Evolutionary conservation across 176 grass and related monocot species (phyloP).

Genomic region (Cymbopogon citratus): DNA sequence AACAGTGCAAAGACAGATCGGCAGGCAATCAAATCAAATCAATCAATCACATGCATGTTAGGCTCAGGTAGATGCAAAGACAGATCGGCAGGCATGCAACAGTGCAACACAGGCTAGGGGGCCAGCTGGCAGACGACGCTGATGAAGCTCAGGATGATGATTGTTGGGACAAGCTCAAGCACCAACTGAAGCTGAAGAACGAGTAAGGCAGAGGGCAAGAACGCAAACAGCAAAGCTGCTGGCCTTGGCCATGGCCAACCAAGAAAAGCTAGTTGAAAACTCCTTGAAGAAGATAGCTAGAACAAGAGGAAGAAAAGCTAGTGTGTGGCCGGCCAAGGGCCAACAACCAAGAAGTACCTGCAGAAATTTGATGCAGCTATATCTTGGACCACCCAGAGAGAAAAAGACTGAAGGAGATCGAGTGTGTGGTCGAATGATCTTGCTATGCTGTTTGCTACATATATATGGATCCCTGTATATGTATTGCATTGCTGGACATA

Average conservation of each 20-base stretch:
- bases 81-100: not conserved
- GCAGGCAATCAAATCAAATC: not conserved
- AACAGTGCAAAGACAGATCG: not conserved
- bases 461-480: not conserved
- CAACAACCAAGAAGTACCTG: not conserved
- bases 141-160: no score
- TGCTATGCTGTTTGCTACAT: not conserved
- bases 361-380: not conserved
- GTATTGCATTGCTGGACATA: not conserved
- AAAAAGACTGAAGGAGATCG: not conserved
- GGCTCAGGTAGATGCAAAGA: not conserved
- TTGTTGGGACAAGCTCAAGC: no score
- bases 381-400: not conserved
- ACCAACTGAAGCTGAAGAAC: no score
- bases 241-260: not conserved
- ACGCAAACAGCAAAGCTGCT: not conserved
- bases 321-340: not conserved
- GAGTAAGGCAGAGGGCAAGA: not conserved
- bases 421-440: not conserved
- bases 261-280: not conserved
- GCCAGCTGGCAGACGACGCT: no score
- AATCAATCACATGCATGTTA: not conserved
- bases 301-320: not conserved
- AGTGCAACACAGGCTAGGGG: not conserved
- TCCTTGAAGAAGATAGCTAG: not conserved